Conservation (phyloP, 805 yeast species). For the Zygoascus bituminiphila region DNA sequence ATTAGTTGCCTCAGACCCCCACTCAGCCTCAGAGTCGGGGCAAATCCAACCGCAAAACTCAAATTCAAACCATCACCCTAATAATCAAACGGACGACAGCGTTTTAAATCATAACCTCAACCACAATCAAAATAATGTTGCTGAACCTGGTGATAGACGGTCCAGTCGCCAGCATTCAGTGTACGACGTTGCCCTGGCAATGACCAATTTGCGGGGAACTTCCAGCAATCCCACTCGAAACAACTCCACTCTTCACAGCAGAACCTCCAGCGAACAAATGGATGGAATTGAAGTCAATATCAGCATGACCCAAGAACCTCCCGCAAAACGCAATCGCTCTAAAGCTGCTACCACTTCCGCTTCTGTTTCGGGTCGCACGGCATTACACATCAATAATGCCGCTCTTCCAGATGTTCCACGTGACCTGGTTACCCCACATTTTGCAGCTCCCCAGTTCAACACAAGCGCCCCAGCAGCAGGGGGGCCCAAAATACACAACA, state of each 20-base stretch:
- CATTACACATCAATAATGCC: background rate
- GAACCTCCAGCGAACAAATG: background rate
- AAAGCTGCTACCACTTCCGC: background rate
- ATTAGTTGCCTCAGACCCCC: background rate
- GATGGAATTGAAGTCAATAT: background rate
- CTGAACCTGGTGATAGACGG: no score
- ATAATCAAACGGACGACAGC: background rate
- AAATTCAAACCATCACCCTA: no score
- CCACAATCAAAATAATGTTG: no score
- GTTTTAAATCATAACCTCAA: background rate
- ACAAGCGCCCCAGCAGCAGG: background rate
- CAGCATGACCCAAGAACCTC: background rate
- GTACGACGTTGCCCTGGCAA: conserved; percentile 18
- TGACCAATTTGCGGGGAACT: conserved; percentile 17
- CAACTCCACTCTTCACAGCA: background rate
- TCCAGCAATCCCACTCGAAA: background rate
- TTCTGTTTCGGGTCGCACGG: background rate
- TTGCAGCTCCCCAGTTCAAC: background rate
- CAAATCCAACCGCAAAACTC: no score
- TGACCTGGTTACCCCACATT: background rate
- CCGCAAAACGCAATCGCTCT: background rate
- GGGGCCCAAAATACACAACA: background rate
- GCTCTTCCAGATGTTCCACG: background rate
- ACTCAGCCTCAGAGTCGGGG: no score
- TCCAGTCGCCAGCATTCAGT: conserved; percentile 4